A percentile compares a stretch with the other conserved stretches of the same genome.
Conservation (phyloP, 2,329 filamentous ascomycete species). For the Lasiodiplodia citricola region DNA sequence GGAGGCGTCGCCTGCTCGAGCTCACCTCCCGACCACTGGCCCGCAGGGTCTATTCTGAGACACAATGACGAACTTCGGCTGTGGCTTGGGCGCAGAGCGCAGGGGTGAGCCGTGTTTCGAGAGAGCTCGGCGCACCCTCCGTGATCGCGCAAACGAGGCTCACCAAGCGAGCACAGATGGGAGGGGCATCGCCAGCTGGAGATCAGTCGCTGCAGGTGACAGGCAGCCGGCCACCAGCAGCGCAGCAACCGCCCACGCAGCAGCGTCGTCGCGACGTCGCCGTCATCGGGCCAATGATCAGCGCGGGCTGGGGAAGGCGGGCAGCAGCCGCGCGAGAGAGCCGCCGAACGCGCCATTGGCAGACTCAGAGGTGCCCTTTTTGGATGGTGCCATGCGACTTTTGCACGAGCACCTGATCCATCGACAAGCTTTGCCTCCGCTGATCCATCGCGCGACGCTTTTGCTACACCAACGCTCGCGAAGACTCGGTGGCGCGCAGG, state of each 20-base stretch:
- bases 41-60: slow-evolving; percentile 14
- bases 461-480: slow-evolving; percentile 3
- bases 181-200: slow-evolving; percentile 1
- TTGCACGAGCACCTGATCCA: slow-evolving; percentile 16
- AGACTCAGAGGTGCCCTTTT: no score
- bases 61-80: slow-evolving; percentile 22
- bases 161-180: slow-evolving; percentile 9
- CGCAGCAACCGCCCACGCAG: slow-evolving; percentile 3
- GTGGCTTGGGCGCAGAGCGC: neutral
- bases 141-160: slow-evolving; percentile 14
- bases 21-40: slow-evolving; percentile 1
- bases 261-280: neutral
- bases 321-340: neutral
- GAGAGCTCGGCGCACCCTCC: slow-evolving; percentile 1
- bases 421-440: slow-evolving; percentile 17
- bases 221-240: neutral
- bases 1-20: neutral
- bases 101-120: slow-evolving; percentile 20
- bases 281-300: slow-evolving; percentile 17
- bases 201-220: slow-evolving; percentile 16
- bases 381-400: neutral
- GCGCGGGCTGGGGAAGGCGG: neutral
- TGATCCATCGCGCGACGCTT: slow-evolving; percentile 11
- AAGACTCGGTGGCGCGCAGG: slow-evolving; percentile 5
- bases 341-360: slow-evolving; percentile 13